These are phyloP conservation scores for Ophiostoma pallidulum DNA, from an alignment of 2,329 filamentous ascomycete genomes.

Conservation along the genomic window DNA sequence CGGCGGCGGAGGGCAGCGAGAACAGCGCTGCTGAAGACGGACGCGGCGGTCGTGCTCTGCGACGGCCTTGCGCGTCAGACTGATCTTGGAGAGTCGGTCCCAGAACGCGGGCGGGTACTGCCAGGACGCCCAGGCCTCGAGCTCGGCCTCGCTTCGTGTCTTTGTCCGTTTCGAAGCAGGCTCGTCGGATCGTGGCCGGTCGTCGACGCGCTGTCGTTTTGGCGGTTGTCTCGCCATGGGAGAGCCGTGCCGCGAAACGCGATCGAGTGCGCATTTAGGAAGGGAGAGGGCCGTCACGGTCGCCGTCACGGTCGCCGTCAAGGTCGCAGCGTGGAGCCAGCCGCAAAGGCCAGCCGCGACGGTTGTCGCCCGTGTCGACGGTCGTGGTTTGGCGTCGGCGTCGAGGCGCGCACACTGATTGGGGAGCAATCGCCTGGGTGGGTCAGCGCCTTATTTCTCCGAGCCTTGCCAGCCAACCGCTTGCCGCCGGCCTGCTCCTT, in stretches of 20 bases:
- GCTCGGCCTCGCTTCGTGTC: constrained; percentile 4
- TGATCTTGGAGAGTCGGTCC: constrained; percentile 12
- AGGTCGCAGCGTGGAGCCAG: no score
- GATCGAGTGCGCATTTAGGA: background rate
- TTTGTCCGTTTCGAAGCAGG: constrained; percentile 2
- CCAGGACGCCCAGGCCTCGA: constrained; percentile 6
- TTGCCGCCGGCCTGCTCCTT: no score
- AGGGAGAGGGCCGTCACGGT: background rate
- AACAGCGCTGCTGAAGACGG: constrained; percentile 4
- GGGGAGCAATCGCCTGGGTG: background rate
- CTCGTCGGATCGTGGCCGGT: constrained; percentile 1
- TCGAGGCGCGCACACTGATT: background rate
- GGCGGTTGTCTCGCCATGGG: constrained; percentile 6
- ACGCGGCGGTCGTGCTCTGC: constrained; percentile 12
- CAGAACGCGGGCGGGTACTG: constrained; percentile 13
- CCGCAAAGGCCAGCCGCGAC: no score
- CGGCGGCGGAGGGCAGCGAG: background rate
- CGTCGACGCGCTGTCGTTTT: constrained; percentile 8
- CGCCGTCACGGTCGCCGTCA: background rate
- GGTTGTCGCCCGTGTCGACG: no score
- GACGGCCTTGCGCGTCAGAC: constrained; percentile 9
- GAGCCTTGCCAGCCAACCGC: background rate
- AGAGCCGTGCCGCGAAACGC: background rate
- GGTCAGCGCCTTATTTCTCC: background rate
- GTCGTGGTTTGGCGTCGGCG: no score